Percentiles rank a stretch among this genome's conserved stretches.
These are phyloP conservation scores for Nakazawaea siamensis DNA, from an alignment of 805 yeast genomes.

Conservation along the genomic window DNA sequence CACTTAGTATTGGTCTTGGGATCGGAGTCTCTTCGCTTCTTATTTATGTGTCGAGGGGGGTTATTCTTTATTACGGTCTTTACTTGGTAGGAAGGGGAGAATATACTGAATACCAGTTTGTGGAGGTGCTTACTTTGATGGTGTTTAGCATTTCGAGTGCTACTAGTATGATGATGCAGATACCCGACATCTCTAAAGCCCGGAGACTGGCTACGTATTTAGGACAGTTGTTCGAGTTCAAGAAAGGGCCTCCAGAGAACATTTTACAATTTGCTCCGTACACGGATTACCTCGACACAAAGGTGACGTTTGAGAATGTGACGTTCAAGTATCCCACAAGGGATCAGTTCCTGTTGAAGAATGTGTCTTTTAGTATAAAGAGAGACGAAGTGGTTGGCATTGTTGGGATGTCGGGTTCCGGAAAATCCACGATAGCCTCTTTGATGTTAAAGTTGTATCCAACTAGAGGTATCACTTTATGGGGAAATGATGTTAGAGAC, in stretches of 20 bases:
- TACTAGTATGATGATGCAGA: slow-evolving; percentile 44
- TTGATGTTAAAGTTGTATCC: slow-evolving; percentile 48
- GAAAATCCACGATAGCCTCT: slow-evolving; percentile 72
- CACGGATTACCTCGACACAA: not conserved
- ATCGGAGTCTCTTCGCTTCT: slow-evolving; percentile 48
- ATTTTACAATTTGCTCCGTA: slow-evolving; percentile 21
- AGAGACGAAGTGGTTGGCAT: slow-evolving; percentile 52
- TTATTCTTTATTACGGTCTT: slow-evolving; percentile 76
- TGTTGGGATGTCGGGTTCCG: slow-evolving; percentile 85
- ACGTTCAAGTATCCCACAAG: slow-evolving; percentile 39
- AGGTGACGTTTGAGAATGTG: slow-evolving; percentile 36
- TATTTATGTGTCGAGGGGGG: slow-evolving; percentile 54
- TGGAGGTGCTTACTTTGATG: slow-evolving; percentile 65
- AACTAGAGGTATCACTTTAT: slow-evolving; percentile 31
- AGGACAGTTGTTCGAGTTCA: slow-evolving; percentile 32
- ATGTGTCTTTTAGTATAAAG: slow-evolving; percentile 33
- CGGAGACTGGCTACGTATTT: slow-evolving; percentile 60
- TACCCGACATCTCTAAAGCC: slow-evolving; percentile 81
- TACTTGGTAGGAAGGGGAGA: slow-evolving; percentile 49
- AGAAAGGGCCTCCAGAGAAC: too few species aligned
- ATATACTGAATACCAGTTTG: slow-evolving; percentile 47
- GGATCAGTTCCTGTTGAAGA: slow-evolving; percentile 25
- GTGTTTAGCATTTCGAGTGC: slow-evolving; percentile 67
- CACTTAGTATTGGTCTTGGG: slow-evolving; percentile 60
- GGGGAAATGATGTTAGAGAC: slow-evolving; percentile 36